Evolutionary conservation across 148 eudicot species (phyloP), one percentile per base, ranked within the genome.

Genomic region (Limonium bicolor): DNA sequence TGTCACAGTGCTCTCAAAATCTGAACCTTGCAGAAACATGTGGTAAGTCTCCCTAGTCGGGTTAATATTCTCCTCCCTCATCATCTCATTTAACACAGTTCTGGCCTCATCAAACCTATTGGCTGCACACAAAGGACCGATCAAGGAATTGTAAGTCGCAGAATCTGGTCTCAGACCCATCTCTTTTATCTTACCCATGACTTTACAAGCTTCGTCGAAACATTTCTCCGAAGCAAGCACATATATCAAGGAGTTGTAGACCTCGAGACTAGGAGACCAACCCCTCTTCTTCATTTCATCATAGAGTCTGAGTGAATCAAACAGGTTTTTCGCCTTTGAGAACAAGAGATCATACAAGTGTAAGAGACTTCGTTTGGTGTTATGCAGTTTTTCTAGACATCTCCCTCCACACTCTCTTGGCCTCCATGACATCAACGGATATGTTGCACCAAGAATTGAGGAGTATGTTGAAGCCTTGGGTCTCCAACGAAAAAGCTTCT

Each of bases 381-480:
- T 30, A 88, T 57, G 55, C 92, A 84, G 54, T 56, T 54, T 28
- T 58, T 68, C 25, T n/a, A n/a, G 82, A 62, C 97, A 88, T 88
- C 54, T 83, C 92, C 64, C 92, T 81, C 97, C 97, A 88, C 14
- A 84, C 59, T 61, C 97, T 65, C 65, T 80, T 88, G 28, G 97
- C 84, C 74, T 83, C 92, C 38, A 21, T 46, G 40, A 77, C 46
- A 61, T 83, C 94, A 48, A 69, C 48, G 13, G 56, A 59, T 62
- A 74, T 63, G 51, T 76, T 71, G 46, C 94, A 80, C 92, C 94
- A 88, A 14, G 81, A 86, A 46, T 72, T 60, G 23, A 88, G 84
- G 49, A 88, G 73, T 53, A 88, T 70, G 69, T 83, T 84, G 55
- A 80, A 88, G 55, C 83, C 66, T 35, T 77, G 79, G 1, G 66